Conservation (phyloP, 2,329 filamentous ascomycete species). For the Aspergillus pseudotamarii region DNA sequence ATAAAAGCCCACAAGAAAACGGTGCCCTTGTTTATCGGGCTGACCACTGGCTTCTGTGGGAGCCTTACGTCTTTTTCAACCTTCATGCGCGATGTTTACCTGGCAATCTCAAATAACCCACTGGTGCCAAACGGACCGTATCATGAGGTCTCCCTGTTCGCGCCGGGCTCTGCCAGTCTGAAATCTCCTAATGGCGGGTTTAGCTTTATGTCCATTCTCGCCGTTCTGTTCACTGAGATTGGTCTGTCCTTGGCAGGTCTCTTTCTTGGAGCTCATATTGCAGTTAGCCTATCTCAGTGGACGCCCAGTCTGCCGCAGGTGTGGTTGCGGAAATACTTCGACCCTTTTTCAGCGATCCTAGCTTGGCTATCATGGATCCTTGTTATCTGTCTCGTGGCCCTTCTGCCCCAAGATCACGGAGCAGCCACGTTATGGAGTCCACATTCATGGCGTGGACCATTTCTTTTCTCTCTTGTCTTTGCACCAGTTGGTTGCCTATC, state of each 20-base stretch:
- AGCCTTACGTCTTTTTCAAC: constrained; percentile 85
- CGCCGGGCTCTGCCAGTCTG: constrained; percentile 35
- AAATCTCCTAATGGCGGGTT: constrained; percentile 68
- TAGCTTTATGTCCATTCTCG: constrained; percentile 75
- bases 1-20: too few relatives aligned
- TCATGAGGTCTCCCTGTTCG: constrained; percentile 39
- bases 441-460: too few relatives aligned
- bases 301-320: constrained; percentile 62
- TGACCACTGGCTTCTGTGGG: constrained; percentile 83
- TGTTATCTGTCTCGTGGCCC: too few relatives aligned
- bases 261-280: constrained; percentile 71
- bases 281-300: constrained; percentile 59
- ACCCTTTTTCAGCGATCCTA: too few relatives aligned
- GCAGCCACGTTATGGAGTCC: too few relatives aligned
- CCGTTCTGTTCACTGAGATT: constrained; percentile 70
- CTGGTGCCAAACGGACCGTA: constrained; percentile 43
- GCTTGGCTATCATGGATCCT: too few relatives aligned
- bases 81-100: constrained; percentile 76
- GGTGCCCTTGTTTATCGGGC: constrained; percentile 56
- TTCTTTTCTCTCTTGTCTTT: too few relatives aligned
- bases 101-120: constrained; percentile 52
- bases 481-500: constrained; percentile 22
- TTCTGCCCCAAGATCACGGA: too few relatives aligned
- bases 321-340: constrained; percentile 49
- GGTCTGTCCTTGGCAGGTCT: constrained; percentile 69